Evolutionary conservation across 495 filamentous ascomycete species (phyloP), one percentile per base, ranked within the genome.

Genomic region (Halenospora varia): DNA sequence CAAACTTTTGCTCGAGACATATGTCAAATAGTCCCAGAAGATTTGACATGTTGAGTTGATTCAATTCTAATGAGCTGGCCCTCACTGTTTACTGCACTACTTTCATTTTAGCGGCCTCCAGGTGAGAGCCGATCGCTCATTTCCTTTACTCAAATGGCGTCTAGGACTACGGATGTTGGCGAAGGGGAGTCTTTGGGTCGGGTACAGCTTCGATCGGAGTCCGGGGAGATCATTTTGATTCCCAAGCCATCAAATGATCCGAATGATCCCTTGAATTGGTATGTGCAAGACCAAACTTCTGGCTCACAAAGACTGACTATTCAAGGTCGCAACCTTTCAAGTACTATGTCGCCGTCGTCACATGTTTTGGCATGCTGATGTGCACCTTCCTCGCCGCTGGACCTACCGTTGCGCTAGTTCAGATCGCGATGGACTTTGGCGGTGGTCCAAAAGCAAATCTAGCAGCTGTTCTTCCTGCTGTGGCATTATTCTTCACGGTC

Each of bases 191-290:
- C 54, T 39, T 25, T 56, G n/a, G 54, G 54, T 20, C 24, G 46
- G n/a, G 54, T 56, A n/a, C 54, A 56, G 18, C 46, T 56, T 2
- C 24, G 46, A 17, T 48, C 54, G 46, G 45, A 56, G 22, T 49
- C 54, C 13, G 54, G 54, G 25, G 82, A 84, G 48, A 66, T 72
- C 57, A 73, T 86, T 24, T 59, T 85, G 35, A 73, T 85, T 39
- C 83, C 83, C 1, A 70, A 75, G 2, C 83, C 82, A 1, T 83
- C 79, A 0, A 67, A 68, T 42, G 80, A 86, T 55, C 82, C 81
- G 4, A 78, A 84, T 57, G 82, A 85, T 60, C 83, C 82, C 4
- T 65, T 85, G 41, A 83, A 82, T 51, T 73, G 70, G 70, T 71
- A 61, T 22, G 52, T 25, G 55, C 11, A 25, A 10, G 15, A 6